Conservation (phyloP, 345 rosid genomes). For the Dimocarpus longan region DNA sequence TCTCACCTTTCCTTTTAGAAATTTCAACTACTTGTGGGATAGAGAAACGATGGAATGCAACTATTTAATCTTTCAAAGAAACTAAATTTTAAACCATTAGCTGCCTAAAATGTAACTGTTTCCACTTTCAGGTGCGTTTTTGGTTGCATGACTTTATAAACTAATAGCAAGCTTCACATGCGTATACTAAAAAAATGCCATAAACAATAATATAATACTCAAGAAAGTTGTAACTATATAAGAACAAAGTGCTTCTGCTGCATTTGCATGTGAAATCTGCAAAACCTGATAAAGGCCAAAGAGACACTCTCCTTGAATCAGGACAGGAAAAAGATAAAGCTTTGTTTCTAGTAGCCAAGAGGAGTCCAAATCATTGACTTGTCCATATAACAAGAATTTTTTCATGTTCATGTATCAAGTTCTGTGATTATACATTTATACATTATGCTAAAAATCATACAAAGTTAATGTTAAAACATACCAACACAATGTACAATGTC, state of each 20-base stretch:
- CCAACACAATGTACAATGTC: too few species aligned
- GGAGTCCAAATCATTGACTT: background rate
- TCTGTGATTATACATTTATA: too few species aligned
- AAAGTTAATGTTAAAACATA: too few species aligned
- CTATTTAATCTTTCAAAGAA: too few species aligned
- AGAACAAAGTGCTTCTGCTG: background rate
- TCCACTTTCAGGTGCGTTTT: background rate
- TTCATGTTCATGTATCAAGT: background rate
- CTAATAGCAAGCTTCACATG: conserved; percentile 3
- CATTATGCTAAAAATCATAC: background rate
- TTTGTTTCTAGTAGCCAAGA: background rate
- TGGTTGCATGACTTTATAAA: background rate
- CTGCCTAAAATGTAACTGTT: too few species aligned
- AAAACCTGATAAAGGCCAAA: background rate
- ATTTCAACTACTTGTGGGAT: too few species aligned
- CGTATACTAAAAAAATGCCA: background rate
- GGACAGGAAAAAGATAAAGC: background rate
- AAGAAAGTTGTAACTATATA: background rate
- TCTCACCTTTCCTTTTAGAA: too few species aligned
- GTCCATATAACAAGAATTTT: background rate
- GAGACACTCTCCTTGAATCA: conserved; percentile 2
- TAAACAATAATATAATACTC: background rate
- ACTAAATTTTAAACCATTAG: too few species aligned
- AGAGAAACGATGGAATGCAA: too few species aligned
- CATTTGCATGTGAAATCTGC: conserved; percentile 22